Evolutionary conservation across 164 flowering plant genomes (phyloP).

Genomic region (Vitis riparia): DNA sequence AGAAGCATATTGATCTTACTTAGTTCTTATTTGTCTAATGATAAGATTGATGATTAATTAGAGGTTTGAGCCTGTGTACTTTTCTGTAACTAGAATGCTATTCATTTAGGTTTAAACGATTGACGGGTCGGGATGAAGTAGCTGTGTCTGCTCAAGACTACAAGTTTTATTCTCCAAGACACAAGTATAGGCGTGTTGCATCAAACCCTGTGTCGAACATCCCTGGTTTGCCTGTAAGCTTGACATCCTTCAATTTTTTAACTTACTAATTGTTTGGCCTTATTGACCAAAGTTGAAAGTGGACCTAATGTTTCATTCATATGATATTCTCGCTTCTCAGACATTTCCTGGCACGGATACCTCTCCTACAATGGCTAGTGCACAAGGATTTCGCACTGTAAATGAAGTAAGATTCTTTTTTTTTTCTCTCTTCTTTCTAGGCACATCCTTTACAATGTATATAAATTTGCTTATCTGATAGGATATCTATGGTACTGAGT

Average conservation of each 20-base stretch:
- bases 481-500: too few relatives aligned
- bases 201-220: conserved; percentile 58
- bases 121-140: conserved; percentile 89
- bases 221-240: conserved; percentile 68
- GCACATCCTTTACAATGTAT: too few relatives aligned
- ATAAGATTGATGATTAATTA: too few relatives aligned
- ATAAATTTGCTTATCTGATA: too few relatives aligned
- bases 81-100: conserved; percentile 15
- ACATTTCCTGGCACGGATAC: conserved; percentile 53
- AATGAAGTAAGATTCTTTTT: conserved; percentile 41
- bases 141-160: conserved; percentile 76
- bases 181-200: conserved; percentile 73
- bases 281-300: neutral
- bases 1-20: neutral
- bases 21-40: neutral
- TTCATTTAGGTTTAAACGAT: conserved; percentile 72
- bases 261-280: neutral
- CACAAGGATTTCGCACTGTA: conserved; percentile 53
- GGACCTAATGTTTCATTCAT: conserved; percentile 8
- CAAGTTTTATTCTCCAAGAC: conserved; percentile 93
- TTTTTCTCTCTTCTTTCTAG: too few relatives aligned
- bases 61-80: neutral
- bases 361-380: conserved; percentile 45
- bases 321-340: conserved; percentile 32
- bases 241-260: neutral